Evolutionary conservation across 371 early-diverging fungal species (phyloP), one percentile per base, ranked within the genome.

Genomic region (Funneliformis caledonium): DNA sequence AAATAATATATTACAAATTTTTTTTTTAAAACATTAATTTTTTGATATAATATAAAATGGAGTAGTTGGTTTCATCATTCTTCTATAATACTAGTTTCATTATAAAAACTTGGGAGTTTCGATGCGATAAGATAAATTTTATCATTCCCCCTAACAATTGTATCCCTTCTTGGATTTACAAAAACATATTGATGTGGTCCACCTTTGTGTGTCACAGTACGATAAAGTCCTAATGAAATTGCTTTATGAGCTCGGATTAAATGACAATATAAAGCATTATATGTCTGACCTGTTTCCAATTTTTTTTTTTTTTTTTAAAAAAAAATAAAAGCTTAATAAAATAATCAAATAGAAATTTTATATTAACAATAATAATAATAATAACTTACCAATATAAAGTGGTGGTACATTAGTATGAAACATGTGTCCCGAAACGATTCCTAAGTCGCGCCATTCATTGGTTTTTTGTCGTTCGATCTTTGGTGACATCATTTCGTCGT

Each of bases 181-280:
- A 83, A 77, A n/a, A 85, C 85, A 67, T 88, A 88, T 76, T 83
- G 83, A 77, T 84, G 81, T 16, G 84, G 85, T 72, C 82, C 83
- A 22, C 78, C 81, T 48, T 84, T 83, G 61, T 88, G 85, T 60
- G 81, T 74, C 42, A 82, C 85, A 1, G 82, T 79, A 74, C 91
- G 85, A 73, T 92, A 92, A 43, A 92, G 83, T n/a, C 89, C 92
- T 19, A 92, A 75, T 5, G 89, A 81, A 5, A 91, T 65, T 1
- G 88, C 87, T 1, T 61, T 47, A 59, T 88, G 83, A 14, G 80
- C 73, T 52, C 83, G 82, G 48, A 88, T 82, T 70, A 87, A 83
- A 67, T 85, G 43, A 50, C 84, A 73, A 72, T 88, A 86, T 48
- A 92, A 75, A 11, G 83, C 76, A 14, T 76, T 45, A 81, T 89